Base-by-base conservation (phyloP, 73 alveolate species). In the Paramecium bursaria region DNA sequence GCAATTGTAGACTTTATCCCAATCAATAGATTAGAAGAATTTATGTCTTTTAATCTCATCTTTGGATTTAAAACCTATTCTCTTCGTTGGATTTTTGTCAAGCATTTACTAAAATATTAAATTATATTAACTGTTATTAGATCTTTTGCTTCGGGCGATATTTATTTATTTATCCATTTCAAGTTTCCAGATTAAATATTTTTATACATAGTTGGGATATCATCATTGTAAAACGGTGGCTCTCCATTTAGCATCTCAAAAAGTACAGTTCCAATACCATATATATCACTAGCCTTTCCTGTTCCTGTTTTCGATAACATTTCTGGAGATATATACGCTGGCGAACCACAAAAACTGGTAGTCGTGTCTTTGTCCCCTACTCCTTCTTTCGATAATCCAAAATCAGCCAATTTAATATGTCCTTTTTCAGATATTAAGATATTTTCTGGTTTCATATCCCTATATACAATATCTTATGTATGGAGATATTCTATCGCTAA, bases 391-490 rank as follows among this genome's bases (percentile, higher is more conserved):
- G 96, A 92, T 29, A 94, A 49, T 3, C 98, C 97, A 85, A 94
- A 94, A 85, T 94, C 97, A 27, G 97, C 94, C 85, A 94, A 86
- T 92, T 90, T 90, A 25, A 92, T 90, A 92, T 94, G 97, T 15
- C 95, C 95, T 77, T 91, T 86, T 9, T 27, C 55, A 90, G 74
- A 89, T 22, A 94, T 74, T 49, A 94, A 82, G 11, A 91, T 87
- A 92, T 94, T 94, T 88, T 94, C 97, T 0, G 98, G 98, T 50
- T 94, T 94, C 79, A 94, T 90, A 77, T 94, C 98, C 80, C 98
- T 77, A 50, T 91, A 95, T 10, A 95, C 89, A 2, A 95, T 87
- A 85, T 88, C 95, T 85, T 95, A 88, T 74, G 87, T 77, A 73
- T 95, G 98, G 27, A 95, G 74, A 57, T 86, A 91, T 39, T 92